phyloP scores from a whole-genome alignment of 2,329 filamentous ascomycete genomes.

The Purpureocillium lavendulum region DNA sequence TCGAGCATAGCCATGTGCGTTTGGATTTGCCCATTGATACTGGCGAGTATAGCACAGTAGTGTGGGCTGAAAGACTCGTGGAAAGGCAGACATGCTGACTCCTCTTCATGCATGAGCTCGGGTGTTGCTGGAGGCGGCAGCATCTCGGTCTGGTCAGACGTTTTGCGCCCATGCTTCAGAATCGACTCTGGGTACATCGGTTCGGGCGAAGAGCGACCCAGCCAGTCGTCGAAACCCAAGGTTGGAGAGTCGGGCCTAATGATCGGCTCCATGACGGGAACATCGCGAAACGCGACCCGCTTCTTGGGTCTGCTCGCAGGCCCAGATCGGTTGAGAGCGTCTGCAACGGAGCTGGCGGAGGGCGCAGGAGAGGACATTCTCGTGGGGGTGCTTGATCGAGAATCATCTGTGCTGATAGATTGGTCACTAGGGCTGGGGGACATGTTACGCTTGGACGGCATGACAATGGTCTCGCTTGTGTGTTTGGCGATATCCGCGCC shows the following conservation, averaged over 20 bases:
- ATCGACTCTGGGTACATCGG: conserved; percentile 12
- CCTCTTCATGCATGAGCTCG: conserved; percentile 8
- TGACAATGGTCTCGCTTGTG: conserved; percentile 33
- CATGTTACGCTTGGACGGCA: conserved; percentile 28
- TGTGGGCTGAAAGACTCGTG: conserved; percentile 37
- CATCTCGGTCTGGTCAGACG: not conserved
- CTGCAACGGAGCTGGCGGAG: conserved; percentile 18
- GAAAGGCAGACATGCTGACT: conserved; percentile 25
- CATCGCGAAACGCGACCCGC: conserved; percentile 28
- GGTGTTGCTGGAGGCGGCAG: conserved; percentile 2
- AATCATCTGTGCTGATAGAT: conserved; percentile 38
- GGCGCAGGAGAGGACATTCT: conserved; percentile 37
- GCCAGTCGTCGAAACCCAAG: conserved; percentile 43
- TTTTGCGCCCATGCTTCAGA: conserved; percentile 6
- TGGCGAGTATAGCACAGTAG: conserved; percentile 38
- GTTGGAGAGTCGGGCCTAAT: conserved; percentile 54
- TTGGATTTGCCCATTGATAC: conserved; percentile 38
- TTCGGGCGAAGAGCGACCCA: conserved; percentile 13
- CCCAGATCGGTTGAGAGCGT: conserved; percentile 6
- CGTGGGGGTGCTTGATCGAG: conserved; percentile 33
- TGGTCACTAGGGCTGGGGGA: conserved; percentile 30
- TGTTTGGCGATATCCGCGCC: conserved; percentile 37
- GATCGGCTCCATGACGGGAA: conserved; percentile 31
- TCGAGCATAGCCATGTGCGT: conserved; percentile 40
- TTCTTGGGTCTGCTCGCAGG: conserved; percentile 23